Base-by-base conservation (phyloP, 495 filamentous ascomycete genomes). In the Massariosphaeria phaeospora region DNA sequence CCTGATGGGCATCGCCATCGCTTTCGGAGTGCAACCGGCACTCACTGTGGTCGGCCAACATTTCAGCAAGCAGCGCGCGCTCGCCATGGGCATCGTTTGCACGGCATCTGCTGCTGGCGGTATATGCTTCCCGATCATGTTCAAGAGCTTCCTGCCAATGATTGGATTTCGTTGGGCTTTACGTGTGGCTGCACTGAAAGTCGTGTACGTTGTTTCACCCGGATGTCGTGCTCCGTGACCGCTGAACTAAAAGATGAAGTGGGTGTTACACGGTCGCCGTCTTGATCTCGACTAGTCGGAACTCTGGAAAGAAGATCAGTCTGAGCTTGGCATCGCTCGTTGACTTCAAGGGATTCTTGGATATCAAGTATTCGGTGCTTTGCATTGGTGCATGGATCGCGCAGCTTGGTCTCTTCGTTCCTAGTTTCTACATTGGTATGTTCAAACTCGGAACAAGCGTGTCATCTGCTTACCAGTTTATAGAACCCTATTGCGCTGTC, bases 11-110 rank as follows among this genome's bases (percentile, higher is more conserved):
- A 6, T 18, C 3, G 13, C 44, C 26, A 42, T 56, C 2, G 52
- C 33, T 1, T 56, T 56, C 24, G 52, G 52, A 1, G 43, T 34
- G 2, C 52, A 56, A 36, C 52, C 52, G 21, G 43, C 52, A 11
- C 52, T 56, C 20, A 35, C 44, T 1, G 44, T 56, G 1, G 52
- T 26, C 10, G 52, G 43, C 15, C 52, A 56, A 34, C 52, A 56
- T 24, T 56, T 56, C 20, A 42, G 9, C 9, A 1, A 25, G 11
- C 31, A 34, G 24, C 43, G 33, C 5, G 52, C 43, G 12, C 52
- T 56, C 13, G 35, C 52, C 1, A 56, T 56, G 43, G 52, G 43
- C 2, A 15, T 56, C 20, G 44, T 49, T 6, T 3, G 21, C 1
- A 10, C 26, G 11, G 52, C 34, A 1, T 15, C 15, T 34, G 15